Conservation (phyloP, 23 red algal genomes). For the Gracilariopsis chorda region DNA sequence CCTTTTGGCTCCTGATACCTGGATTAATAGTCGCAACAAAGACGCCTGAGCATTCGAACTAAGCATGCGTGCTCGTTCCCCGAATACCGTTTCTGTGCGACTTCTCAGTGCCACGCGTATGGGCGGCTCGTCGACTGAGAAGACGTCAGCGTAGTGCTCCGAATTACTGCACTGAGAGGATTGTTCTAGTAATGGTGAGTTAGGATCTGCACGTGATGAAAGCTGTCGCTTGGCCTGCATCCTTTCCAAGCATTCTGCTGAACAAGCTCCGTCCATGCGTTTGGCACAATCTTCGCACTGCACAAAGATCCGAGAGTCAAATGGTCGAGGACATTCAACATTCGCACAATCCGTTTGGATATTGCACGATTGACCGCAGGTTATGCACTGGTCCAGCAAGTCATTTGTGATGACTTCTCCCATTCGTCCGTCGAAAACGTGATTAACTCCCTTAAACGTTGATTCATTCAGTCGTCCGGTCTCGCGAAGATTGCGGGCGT, state of each 20-base stretch:
- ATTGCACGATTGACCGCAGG: constrained; percentile 67
- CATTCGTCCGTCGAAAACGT: constrained; percentile 89
- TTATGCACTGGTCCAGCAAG: constrained; percentile 64
- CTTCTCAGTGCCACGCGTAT: constrained; percentile 6
- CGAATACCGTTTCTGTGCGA: constrained; percentile 24
- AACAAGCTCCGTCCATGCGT: constrained; percentile 52
- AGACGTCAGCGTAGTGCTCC: constrained; percentile 45
- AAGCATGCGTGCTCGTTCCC: constrained; percentile 74
- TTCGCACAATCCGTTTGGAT: constrained; percentile 83
- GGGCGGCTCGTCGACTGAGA: background rate
- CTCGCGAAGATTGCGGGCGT: constrained; percentile 60
- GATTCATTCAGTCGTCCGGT: constrained; percentile 37
- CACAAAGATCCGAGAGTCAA: constrained; percentile 72
- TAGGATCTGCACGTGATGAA: background rate
- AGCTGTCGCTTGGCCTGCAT: background rate
- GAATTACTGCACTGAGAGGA: background rate
- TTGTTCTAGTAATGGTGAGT: background rate
- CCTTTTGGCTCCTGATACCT: constrained; percentile 40
- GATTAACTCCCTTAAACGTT: constrained; percentile 77
- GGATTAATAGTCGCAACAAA: constrained; percentile 62
- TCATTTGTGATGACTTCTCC: constrained; percentile 77
- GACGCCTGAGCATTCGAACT: constrained; percentile 65
- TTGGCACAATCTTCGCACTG: constrained; percentile 81
- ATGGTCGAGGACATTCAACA: constrained; percentile 69
- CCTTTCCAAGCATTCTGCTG: constrained; percentile 14